Base-by-base conservation (phyloP, 148 eudicot species). In the Vaccinium vitisidaea region DNA sequence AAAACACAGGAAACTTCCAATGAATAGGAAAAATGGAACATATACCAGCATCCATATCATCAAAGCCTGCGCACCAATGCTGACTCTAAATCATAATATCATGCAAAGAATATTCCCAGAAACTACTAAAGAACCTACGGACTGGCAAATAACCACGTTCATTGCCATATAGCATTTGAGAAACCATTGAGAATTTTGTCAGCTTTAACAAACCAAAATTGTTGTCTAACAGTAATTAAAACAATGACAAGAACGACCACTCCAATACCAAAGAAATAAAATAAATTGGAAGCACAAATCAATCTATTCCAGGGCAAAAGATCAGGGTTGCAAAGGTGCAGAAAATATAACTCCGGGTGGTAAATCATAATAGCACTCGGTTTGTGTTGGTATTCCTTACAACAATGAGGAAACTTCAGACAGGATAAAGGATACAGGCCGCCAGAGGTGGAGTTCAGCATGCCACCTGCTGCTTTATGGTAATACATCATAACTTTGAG, bases 341-440 rank as follows among this genome's bases (percentile, higher is more conserved):
- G n/a, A 36, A 61, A 19, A 46, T 18, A 27, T 25, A 30, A 61
- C 30, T 80, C 52, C 2, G 52, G 1, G 4, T 58, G 49, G 21
- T 65, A 65, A 25, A 36, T 36, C 52, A 32, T 80, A 30, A 21
- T 12, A 21, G 50, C 25, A 55, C 55, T 6, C 7, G 6, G 32
- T 39, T 54, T n/a, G 7, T 39, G 19, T 43, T 36, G 27, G 67
- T 43, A 14, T 65, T 43, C 18, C 14, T 80, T 25, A 53, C 36
- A 80, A 58, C 74, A 80, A 61, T 2, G 9, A 39, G 53, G 82
- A 36, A 79, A 61, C 71, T 53, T 39, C 32, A n/a, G 63, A 80
- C 21, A 7, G 46, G 36, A 19, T 80, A 43, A 19, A 46, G 14
- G 54, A 80, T 12, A 58, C 2, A 58, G 69, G 27, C 69, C 27